These are phyloP conservation scores for Ceratobasidium sp. DNA, from an alignment of 1,284 basidiomycete species.

Conservation along the genomic window DNA sequence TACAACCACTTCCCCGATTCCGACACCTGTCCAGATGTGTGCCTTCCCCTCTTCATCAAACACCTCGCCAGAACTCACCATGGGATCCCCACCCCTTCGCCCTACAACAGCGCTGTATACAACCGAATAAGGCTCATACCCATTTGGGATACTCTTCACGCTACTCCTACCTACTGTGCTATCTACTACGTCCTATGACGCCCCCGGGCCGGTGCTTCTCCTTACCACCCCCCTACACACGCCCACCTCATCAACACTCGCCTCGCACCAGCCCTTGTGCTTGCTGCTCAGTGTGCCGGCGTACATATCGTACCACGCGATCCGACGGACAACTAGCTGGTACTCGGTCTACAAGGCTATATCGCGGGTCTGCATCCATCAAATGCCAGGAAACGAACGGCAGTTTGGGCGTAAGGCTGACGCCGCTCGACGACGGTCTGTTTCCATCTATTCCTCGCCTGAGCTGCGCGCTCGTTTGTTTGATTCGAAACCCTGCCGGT, in stretches of 20 bases:
- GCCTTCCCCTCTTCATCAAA: constrained; percentile 82
- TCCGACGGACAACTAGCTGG: constrained; percentile 97
- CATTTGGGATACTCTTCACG: constrained; percentile 78
- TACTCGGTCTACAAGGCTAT: constrained; percentile 92
- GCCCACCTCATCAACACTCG: constrained; percentile 74
- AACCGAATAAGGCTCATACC: constrained; percentile 95
- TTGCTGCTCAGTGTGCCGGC: constrained; percentile 97
- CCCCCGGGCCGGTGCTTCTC: constrained; percentile 28
- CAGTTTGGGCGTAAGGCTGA: constrained; percentile 96
- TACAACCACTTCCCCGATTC: constrained; percentile 65
- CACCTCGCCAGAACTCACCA: constrained; percentile 76
- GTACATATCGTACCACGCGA: constrained; percentile 95
- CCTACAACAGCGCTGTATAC: constrained; percentile 93
- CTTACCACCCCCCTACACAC: constrained; percentile 21
- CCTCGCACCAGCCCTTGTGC: constrained; percentile 84
- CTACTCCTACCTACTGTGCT: constrained; percentile 34
- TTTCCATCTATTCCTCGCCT: constrained; percentile 96
- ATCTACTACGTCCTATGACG: constrained; percentile 29
- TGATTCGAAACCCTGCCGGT: constrained; percentile 96
- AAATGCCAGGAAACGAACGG: constrained; percentile 96
- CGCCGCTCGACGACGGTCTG: constrained; percentile 88
- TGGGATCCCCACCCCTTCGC: constrained; percentile 81
- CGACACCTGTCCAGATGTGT: constrained; percentile 81
- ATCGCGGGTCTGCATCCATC: constrained; percentile 89
- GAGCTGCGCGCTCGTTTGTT: constrained; percentile 83